These are phyloP conservation scores for Musa beccarii DNA, from an alignment of 176 grass and related monocot genomes.

Conservation along the genomic window DNA sequence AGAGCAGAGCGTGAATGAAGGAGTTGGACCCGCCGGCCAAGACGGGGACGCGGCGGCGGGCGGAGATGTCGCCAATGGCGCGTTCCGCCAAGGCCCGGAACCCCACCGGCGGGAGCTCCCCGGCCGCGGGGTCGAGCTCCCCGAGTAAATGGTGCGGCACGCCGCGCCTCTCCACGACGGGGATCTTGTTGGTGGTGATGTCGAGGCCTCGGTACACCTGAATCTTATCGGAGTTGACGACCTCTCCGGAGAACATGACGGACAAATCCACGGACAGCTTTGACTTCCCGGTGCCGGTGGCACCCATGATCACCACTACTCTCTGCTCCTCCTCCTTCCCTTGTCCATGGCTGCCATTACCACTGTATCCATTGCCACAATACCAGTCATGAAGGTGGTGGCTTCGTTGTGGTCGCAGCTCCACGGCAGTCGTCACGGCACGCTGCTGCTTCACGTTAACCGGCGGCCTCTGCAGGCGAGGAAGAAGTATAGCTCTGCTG, in stretches of 20 bases:
- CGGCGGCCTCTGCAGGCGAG: no score
- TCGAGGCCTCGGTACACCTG: conserved; percentile 72
- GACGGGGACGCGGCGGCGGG: conserved; percentile 43
- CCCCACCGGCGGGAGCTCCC: conserved; percentile 25
- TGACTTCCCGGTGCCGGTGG: conserved; percentile 77
- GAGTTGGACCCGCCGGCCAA: conserved; percentile 85
- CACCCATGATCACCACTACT: conserved; percentile 61
- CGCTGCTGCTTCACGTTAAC: no score
- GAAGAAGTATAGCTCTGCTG: no score
- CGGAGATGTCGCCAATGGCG: conserved; percentile 23
- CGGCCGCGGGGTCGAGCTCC: conserved; percentile 29
- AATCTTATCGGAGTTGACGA: conserved; percentile 91
- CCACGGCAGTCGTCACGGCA: no score
- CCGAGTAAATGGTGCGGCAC: conserved; percentile 76
- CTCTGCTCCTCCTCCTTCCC: conserved; percentile 6
- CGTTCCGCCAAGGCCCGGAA: conserved; percentile 39
- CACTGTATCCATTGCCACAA: neutral
- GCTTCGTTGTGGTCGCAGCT: neutral
- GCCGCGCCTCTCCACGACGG: conserved; percentile 37
- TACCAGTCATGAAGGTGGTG: neutral
- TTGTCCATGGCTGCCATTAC: neutral
- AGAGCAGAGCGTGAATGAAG: conserved; percentile 58
- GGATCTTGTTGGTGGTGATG: conserved; percentile 86
- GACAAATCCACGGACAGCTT: conserved; percentile 75
- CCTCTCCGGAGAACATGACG: conserved; percentile 45